Base-by-base conservation (phyloP, 1,284 basidiomycete genomes). In the Tilletia setariae region DNA sequence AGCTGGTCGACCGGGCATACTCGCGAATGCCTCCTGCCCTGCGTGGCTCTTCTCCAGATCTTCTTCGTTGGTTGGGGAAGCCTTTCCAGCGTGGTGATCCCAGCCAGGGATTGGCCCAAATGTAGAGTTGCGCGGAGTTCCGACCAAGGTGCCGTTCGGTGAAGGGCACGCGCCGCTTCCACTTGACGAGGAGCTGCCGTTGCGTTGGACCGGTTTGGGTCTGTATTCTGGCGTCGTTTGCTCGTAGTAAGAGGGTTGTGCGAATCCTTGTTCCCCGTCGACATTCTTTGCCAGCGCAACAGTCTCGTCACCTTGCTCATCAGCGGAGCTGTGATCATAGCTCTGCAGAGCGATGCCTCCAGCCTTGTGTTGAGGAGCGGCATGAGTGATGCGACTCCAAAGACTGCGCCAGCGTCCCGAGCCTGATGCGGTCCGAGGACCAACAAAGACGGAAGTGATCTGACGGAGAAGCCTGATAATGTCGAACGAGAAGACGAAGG, bases 401-500 rank as follows among this genome's bases (percentile, higher is more conserved):
- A 30, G 40, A 9, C n/a, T 47, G 9, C 63, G 32, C 42, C 40
- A 46, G 3, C 42, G 40, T 15, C 51, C 51, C 3, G 9, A n/a
- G 6, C 23, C 23, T 11, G 32, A 6, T 2, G 40, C 64, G 44
- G 32, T 46, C 11, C 46, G 47, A 19, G 43, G 23, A 7, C 44
- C 44, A 9, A 32, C 23, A 40, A 40, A 46, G 42, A 47, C 40
- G 32, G 62, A 63, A 2, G 21, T 21, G 19, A 64, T 64, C 25
- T 65, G 66, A 1, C 53, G 42, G 1, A 77, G 25, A 0, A 78
- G 68, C 15, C 67, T 61, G 40, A 75, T 69, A 2, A 77, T 75
- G 16, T 80, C 77, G 15, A 59, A 42, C 2, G 70, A 74, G 7
- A 81, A 71, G 46, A 69, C 72, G 28, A 69, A 63, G 42, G 72